Conservation (phyloP, 2,329 filamentous ascomycete species). For the Shiraia bambusicola region DNA sequence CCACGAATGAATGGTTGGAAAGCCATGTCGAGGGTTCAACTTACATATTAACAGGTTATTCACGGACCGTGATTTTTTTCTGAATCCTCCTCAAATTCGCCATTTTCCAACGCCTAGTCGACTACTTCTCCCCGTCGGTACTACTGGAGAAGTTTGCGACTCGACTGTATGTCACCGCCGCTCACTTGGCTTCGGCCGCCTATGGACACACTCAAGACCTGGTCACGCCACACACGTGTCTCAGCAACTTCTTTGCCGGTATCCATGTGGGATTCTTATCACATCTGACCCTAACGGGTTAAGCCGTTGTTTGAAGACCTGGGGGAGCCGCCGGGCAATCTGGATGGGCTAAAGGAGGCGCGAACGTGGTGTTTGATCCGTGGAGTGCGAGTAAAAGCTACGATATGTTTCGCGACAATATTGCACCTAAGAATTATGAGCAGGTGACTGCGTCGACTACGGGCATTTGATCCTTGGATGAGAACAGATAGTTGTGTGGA, state of each 20-base stretch:
- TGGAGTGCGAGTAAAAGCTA: constrained; percentile 58
- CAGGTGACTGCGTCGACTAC: constrained; percentile 58
- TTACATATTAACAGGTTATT: not conserved
- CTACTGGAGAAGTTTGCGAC: constrained; percentile 59
- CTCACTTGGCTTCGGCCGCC: constrained; percentile 60
- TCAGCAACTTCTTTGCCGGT: constrained; percentile 58
- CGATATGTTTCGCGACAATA: constrained; percentile 55
- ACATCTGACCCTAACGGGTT: constrained; percentile 60
- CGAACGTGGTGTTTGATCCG: constrained; percentile 58
- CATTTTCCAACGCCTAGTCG: constrained; percentile 16
- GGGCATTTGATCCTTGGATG: constrained; percentile 65
- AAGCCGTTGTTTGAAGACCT: constrained; percentile 6
- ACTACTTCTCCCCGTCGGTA: constrained; percentile 57
- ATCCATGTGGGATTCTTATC: constrained; percentile 61
- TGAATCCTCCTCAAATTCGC: constrained; percentile 3
- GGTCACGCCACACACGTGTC: constrained; percentile 62
- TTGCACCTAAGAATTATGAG: constrained; percentile 54
- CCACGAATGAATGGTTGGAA: not conserved
- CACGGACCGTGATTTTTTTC: constrained; percentile 15
- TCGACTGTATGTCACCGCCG: constrained; percentile 63
- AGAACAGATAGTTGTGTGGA: constrained; percentile 60
- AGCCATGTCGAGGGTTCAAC: not conserved
- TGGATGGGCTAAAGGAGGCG: constrained; percentile 10
- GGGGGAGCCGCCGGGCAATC: constrained; percentile 4
- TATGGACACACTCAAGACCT: constrained; percentile 65